phyloP scores from a whole-genome alignment of 23 red algal genomes.

The Gracilaria caudata region DNA sequence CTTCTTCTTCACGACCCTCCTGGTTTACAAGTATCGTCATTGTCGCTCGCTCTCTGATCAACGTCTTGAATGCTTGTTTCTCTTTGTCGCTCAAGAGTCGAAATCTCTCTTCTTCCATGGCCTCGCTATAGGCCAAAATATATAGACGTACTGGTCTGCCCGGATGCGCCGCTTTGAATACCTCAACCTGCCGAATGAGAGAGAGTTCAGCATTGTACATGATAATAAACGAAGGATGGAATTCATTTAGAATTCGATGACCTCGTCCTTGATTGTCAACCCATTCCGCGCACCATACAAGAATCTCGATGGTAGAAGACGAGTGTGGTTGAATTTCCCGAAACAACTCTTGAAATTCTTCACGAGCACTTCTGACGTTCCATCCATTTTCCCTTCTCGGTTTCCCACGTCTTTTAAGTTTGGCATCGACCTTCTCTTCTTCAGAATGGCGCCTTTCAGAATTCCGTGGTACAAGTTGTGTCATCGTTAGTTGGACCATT shows the following conservation, averaged over 20 bases:
- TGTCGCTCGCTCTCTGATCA: slow-evolving; percentile 91
- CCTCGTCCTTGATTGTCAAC: slow-evolving; percentile 59
- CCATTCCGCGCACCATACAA: slow-evolving; percentile 70
- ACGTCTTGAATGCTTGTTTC: slow-evolving; percentile 78
- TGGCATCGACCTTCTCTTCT: background rate
- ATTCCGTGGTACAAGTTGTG: slow-evolving; percentile 26
- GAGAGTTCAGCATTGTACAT: slow-evolving; percentile 82
- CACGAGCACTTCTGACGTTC: background rate
- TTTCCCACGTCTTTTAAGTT: background rate
- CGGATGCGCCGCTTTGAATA: slow-evolving; percentile 71
- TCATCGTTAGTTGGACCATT: slow-evolving; percentile 55
- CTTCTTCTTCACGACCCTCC: slow-evolving; percentile 61
- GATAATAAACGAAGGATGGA: slow-evolving; percentile 84
- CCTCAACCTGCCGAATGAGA: slow-evolving; percentile 85
- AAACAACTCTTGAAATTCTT: slow-evolving; percentile 42
- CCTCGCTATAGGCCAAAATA: slow-evolving; percentile 79
- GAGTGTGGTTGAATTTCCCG: slow-evolving; percentile 22
- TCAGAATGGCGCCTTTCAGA: background rate
- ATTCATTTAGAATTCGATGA: slow-evolving; percentile 61
- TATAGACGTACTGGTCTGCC: slow-evolving; percentile 77
- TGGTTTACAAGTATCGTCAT: slow-evolving; percentile 86
- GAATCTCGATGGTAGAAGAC: slow-evolving; percentile 50
- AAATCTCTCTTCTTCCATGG: slow-evolving; percentile 85
- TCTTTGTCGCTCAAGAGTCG: slow-evolving; percentile 49
- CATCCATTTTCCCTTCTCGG: background rate